These are phyloP conservation scores for Aspergillus hiratsukae DNA, from an alignment of 2,329 filamentous ascomycete species.

Conservation along the genomic window DNA sequence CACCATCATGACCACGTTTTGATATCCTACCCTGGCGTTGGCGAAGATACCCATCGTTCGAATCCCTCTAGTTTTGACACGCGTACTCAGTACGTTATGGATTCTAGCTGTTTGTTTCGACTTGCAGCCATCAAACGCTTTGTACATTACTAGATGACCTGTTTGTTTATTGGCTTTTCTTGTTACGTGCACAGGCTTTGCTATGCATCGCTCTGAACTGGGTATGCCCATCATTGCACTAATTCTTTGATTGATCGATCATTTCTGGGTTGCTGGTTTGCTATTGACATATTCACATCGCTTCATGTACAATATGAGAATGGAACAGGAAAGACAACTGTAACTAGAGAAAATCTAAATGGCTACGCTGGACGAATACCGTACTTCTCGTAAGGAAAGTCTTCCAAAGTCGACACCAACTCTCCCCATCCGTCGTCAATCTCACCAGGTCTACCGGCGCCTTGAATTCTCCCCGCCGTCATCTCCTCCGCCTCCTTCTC, in stretches of 20 bases:
- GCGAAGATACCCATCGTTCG: neutral
- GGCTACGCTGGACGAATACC: slow-evolving; percentile 46
- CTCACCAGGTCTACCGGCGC: slow-evolving; percentile 48
- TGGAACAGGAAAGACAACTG: neutral
- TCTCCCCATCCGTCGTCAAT: slow-evolving; percentile 59
- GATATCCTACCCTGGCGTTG: neutral
- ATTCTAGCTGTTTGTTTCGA: no score
- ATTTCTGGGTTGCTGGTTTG: neutral
- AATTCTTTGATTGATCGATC: neutral
- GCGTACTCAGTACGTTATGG: neutral
- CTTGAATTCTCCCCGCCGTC: slow-evolving; percentile 34
- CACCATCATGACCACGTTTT: neutral
- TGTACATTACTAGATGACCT: no score
- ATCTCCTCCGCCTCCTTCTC: slow-evolving; percentile 38
- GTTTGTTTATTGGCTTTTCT: no score
- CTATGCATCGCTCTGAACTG: neutral
- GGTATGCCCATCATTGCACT: neutral
- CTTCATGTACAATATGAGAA: neutral
- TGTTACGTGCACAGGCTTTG: neutral
- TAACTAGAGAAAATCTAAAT: neutral
- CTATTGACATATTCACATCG: neutral
- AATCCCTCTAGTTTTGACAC: neutral
- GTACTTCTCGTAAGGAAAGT: slow-evolving; percentile 58
- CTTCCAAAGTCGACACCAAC: slow-evolving; percentile 49
- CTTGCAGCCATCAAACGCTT: no score